Evolutionary conservation across 768 basidiomycete genomes (phyloP).

Genomic region (Trametes gibbosa): DNA sequence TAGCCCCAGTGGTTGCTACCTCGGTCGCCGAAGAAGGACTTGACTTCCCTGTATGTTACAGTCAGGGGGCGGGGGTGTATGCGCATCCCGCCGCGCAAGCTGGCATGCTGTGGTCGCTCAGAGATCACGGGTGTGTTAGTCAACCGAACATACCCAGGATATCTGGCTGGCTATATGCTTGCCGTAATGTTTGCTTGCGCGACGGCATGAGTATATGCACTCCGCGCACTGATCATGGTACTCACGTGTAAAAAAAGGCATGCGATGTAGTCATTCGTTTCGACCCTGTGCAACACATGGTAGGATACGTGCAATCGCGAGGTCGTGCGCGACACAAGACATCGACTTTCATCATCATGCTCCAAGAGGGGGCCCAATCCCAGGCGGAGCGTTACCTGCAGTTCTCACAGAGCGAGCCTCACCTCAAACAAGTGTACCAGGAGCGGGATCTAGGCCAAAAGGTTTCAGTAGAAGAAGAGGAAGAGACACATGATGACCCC

Average conservation of each 20-base stretch:
- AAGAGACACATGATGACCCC: slow-evolving; percentile 42
- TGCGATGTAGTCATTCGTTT: slow-evolving; percentile 88
- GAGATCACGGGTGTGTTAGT: slow-evolving; percentile 8
- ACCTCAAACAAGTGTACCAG: slow-evolving; percentile 63
- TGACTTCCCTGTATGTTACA: slow-evolving; percentile 69
- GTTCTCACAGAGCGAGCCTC: slow-evolving; percentile 60
- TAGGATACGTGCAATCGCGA: slow-evolving; percentile 86
- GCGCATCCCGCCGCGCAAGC: not conserved
- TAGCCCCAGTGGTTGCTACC: slow-evolving; percentile 65
- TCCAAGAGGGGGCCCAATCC: slow-evolving; percentile 54
- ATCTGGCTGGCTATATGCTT: slow-evolving; percentile 7
- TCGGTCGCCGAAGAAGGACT: slow-evolving; percentile 91
- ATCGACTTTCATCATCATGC: slow-evolving; percentile 81
- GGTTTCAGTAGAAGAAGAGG: slow-evolving; percentile 30
- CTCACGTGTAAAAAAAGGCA: slow-evolving; percentile 42
- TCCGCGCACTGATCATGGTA: not conserved
- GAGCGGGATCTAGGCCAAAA: slow-evolving; percentile 34
- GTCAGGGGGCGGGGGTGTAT: not conserved
- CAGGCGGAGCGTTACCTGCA: slow-evolving; percentile 57
- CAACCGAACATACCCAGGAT: not conserved
- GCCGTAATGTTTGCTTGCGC: slow-evolving; percentile 3
- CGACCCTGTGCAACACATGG: slow-evolving; percentile 78
- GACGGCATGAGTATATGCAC: not conserved
- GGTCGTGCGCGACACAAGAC: slow-evolving; percentile 77
- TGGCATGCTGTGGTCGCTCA: slow-evolving; percentile 12